Percentiles rank a stretch among this genome's conserved stretches.
phyloP scores from a whole-genome alignment of 345 rosid species.

The Citrus inodora region DNA sequence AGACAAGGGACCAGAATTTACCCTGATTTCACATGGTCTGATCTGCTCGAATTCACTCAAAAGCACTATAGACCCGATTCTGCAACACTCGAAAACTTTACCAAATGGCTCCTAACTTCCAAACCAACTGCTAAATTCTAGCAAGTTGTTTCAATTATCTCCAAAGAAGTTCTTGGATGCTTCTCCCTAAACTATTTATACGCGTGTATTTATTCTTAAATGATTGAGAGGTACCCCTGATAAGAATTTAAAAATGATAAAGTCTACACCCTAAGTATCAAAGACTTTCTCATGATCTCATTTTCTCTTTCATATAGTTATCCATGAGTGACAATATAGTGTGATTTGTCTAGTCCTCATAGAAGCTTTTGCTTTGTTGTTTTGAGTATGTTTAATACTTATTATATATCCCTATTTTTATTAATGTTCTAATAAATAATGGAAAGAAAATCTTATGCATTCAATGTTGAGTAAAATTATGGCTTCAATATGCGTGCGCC shows the following conservation, averaged over 20 bases:
- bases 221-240: too few relatives aligned
- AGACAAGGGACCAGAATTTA: conserved; percentile 22
- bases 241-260: too few relatives aligned
- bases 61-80: conserved; percentile 29
- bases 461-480: not conserved
- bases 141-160: not conserved
- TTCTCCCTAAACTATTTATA: too few relatives aligned
- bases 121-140: not conserved
- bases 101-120: conserved; percentile 25
- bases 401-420: not conserved
- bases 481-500: too few relatives aligned
- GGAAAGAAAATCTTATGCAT: not conserved
- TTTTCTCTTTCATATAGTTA: too few relatives aligned
- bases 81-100: conserved; percentile 31
- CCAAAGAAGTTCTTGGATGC: too few relatives aligned
- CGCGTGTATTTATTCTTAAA: too few relatives aligned
- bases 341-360: not conserved
- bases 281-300: too few relatives aligned
- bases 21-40: conserved; percentile 46
- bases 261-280: too few relatives aligned
- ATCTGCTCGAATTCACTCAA: conserved; percentile 39
- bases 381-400: not conserved
- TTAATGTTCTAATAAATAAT: not conserved
- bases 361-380: not conserved
- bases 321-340: not conserved